Percentiles rank a stretch among this genome's conserved stretches.
Conservation (phyloP, 768 basidiomycete genomes). For the Collybia mongolica region DNA sequence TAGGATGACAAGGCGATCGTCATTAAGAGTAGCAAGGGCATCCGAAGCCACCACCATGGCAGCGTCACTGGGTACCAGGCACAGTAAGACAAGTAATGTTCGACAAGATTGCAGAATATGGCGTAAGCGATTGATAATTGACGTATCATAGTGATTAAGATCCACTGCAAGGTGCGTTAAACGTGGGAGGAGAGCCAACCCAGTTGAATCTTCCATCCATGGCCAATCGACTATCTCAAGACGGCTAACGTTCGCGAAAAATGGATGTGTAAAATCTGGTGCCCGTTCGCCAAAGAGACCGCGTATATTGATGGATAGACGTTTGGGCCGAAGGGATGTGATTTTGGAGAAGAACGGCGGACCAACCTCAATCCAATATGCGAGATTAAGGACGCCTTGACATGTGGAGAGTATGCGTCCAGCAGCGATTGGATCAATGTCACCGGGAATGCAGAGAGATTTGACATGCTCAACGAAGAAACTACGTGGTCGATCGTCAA, state of each 20-base stretch:
- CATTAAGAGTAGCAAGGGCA: slow-evolving; percentile 11
- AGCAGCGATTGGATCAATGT: slow-evolving; percentile 15
- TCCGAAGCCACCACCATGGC: slow-evolving; percentile 14
- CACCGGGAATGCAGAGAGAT: slow-evolving; percentile 23
- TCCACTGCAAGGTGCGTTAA: slow-evolving; percentile 24
- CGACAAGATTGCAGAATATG: slow-evolving; percentile 17
- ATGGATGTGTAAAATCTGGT: slow-evolving; percentile 20
- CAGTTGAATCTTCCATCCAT: slow-evolving; percentile 4
- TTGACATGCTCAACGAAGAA: slow-evolving; percentile 22
- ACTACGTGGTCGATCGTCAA: slow-evolving; percentile 14
- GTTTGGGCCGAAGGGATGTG: slow-evolving; percentile 15
- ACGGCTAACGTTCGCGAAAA: slow-evolving; percentile 21
- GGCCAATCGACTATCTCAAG: slow-evolving; percentile 25
- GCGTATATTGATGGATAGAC: slow-evolving; percentile 20
- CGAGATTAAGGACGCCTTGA: slow-evolving; percentile 22
- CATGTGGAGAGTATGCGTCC: slow-evolving; percentile 18
- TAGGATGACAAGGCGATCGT: slow-evolving; percentile 17
- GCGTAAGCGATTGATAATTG: slow-evolving; percentile 12
- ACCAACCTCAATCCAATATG: slow-evolving; percentile 17
- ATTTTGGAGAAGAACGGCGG: slow-evolving; percentile 16
- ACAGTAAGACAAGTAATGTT: slow-evolving; percentile 18
- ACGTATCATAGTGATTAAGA: slow-evolving; percentile 13
- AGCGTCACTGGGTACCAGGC: slow-evolving; percentile 17
- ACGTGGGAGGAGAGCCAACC: slow-evolving; percentile 13
- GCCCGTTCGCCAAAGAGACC: slow-evolving; percentile 17